These are phyloP conservation scores for Moricandia arvensis DNA, from an alignment of 345 rosid species.

Conservation along the genomic window DNA sequence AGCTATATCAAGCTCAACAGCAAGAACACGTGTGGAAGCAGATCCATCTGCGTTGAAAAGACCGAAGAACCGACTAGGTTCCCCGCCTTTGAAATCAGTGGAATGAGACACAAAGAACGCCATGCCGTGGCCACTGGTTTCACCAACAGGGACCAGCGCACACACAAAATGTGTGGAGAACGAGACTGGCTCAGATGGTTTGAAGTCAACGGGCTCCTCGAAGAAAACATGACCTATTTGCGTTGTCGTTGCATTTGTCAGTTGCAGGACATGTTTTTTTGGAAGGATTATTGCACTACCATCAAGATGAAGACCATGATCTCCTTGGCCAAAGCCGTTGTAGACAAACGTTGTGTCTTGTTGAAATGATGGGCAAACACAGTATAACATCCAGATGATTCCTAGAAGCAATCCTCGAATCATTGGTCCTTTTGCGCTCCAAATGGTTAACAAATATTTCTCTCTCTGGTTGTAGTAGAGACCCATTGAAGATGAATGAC, in stretches of 20 bases:
- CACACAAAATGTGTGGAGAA: conserved; percentile 47
- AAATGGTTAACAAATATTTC: background rate
- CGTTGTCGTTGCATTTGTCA: conserved; percentile 43
- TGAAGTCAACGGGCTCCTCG: conserved; percentile 37
- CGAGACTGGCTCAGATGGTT: conserved; percentile 37
- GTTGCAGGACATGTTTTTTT: conserved; percentile 43
- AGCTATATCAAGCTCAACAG: conserved; percentile 59
- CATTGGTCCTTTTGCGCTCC: conserved; percentile 24
- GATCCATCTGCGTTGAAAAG: conserved; percentile 45
- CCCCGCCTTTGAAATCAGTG: conserved; percentile 10
- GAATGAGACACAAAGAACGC: conserved; percentile 43
- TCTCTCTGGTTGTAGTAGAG: background rate
- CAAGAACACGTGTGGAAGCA: conserved; percentile 47
- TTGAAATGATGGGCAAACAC: conserved; percentile 25
- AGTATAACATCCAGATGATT: conserved; percentile 12
- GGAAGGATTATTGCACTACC: conserved; percentile 43
- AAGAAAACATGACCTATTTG: conserved; percentile 50
- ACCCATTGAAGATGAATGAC: background rate
- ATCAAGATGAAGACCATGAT: conserved; percentile 28
- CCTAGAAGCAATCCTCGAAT: conserved; percentile 24
- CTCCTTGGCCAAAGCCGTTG: conserved; percentile 42
- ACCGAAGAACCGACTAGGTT: conserved; percentile 42
- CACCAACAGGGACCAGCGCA: conserved; percentile 36
- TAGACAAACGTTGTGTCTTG: conserved; percentile 39
- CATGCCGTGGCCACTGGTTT: conserved; percentile 48